These are phyloP conservation scores for Orychophragmus violaceus DNA, from an alignment of 345 rosid species.

Conservation along the genomic window DNA sequence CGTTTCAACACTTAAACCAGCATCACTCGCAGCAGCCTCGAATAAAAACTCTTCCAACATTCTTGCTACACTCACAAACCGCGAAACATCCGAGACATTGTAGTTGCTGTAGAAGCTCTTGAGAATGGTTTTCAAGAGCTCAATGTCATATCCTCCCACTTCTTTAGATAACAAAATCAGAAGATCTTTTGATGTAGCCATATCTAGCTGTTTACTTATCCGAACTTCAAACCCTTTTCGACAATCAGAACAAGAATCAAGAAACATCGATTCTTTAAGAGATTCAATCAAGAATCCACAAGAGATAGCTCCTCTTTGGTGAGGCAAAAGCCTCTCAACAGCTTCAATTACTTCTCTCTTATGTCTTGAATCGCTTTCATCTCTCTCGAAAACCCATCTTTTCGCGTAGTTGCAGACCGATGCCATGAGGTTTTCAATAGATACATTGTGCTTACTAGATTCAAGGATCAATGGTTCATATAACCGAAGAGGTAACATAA, in stretches of 20 bases:
- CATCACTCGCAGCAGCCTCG: conserved; percentile 50
- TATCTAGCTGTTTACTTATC: conserved; percentile 70
- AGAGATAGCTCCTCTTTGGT: conserved; percentile 43
- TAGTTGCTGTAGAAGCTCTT: conserved; percentile 46
- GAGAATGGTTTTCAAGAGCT: conserved; percentile 53
- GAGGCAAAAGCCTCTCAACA: conserved; percentile 61
- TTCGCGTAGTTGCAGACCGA: conserved; percentile 54
- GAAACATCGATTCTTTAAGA: conserved; percentile 40
- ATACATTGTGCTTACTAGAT: conserved; percentile 37
- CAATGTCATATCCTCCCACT: conserved; percentile 44
- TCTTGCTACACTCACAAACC: conserved; percentile 45
- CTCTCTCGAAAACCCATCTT: conserved; percentile 42
- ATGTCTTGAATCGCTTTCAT: conserved; percentile 28
- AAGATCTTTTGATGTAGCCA: conserved; percentile 54
- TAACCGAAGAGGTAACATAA: conserved; percentile 46
- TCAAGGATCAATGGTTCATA: conserved; percentile 40
- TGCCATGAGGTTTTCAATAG: conserved; percentile 37
- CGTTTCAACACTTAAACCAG: conserved; percentile 38
- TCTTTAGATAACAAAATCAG: conserved; percentile 45
- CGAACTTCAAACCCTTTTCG: conserved; percentile 59
- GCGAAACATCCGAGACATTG: conserved; percentile 11
- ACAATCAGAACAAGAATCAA: conserved; percentile 52
- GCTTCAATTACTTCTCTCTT: conserved; percentile 54
- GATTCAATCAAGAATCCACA: conserved; percentile 51
- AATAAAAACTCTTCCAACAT: conserved; percentile 58